Conservation (phyloP, 1,284 basidiomycete species). For the Boletus semigastroideus region DNA sequence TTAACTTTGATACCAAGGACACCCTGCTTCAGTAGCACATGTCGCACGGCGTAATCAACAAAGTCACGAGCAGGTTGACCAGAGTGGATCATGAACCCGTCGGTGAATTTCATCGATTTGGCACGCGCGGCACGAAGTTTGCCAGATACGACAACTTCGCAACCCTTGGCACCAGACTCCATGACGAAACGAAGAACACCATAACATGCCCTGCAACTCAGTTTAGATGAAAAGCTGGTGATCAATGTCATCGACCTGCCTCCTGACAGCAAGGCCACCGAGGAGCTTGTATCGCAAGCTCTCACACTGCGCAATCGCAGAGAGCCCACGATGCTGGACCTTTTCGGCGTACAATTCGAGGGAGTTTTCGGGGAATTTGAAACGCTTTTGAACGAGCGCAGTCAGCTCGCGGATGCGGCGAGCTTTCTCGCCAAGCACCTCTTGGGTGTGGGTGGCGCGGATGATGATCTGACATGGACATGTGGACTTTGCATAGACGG, state of each 20-base stretch:
- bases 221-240: background rate
- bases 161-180: constrained; percentile 99
- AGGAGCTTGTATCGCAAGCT: constrained; percentile 98
- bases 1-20: constrained; percentile 99
- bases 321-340: constrained; percentile 98
- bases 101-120: constrained; percentile 99
- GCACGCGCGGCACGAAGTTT: constrained; percentile 99
- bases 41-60: constrained; percentile 97
- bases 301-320: constrained; percentile 99
- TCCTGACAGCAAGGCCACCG: constrained; percentile 98
- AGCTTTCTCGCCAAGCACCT: constrained; percentile 99
- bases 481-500: constrained; percentile 2
- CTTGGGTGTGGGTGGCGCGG: constrained; percentile 99
- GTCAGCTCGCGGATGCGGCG: constrained; percentile 99
- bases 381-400: constrained; percentile 97
- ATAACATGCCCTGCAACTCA: constrained; percentile 83
- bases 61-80: constrained; percentile 98
- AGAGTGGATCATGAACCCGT: constrained; percentile 99
- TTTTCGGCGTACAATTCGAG: constrained; percentile 99
- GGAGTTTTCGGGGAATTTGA: constrained; percentile 99
- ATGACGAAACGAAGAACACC: constrained; percentile 99
- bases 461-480: constrained; percentile 84
- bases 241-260: constrained; percentile 48
- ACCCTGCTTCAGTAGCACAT: constrained; percentile 98
- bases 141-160: constrained; percentile 99